phyloP scores from a whole-genome alignment of 306 rosid species.

The Dryas alaskensis region DNA sequence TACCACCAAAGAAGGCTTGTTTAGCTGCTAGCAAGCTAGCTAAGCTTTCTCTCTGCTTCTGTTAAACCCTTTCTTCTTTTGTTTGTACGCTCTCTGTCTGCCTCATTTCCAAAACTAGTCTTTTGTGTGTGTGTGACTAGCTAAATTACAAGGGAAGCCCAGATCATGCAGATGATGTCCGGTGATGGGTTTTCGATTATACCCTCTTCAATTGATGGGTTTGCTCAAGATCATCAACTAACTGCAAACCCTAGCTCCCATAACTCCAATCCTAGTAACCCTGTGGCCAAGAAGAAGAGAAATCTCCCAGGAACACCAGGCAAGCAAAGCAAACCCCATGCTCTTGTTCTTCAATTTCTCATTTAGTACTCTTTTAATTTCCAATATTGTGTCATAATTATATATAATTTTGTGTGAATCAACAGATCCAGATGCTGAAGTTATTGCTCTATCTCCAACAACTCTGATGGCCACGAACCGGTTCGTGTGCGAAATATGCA shows the following conservation, averaged over 20 bases:
- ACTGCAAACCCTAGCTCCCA: slow-evolving; percentile 50
- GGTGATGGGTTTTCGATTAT: slow-evolving; percentile 58
- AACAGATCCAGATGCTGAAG: slow-evolving; percentile 98
- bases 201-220: slow-evolving; percentile 48
- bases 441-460: slow-evolving; percentile 80
- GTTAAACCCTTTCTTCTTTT: neutral
- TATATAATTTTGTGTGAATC: neutral
- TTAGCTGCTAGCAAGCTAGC: no score
- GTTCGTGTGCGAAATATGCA: slow-evolving; percentile 91
- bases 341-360: neutral
- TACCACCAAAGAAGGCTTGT: no score
- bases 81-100: slow-evolving; percentile 31
- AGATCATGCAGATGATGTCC: slow-evolving; percentile 38
- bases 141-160: slow-evolving; percentile 16
- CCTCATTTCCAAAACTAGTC: slow-evolving; percentile 38
- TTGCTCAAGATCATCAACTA: slow-evolving; percentile 54
- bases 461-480: slow-evolving; percentile 92
- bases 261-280: slow-evolving; percentile 51
- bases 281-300: slow-evolving; percentile 68
- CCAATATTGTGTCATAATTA: neutral
- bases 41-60: no score
- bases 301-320: slow-evolving; percentile 98
- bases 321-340: neutral
- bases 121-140: slow-evolving; percentile 27
- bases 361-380: neutral